Base-by-base conservation (phyloP, 306 rosid species). In the Ormosia semicastrata region DNA sequence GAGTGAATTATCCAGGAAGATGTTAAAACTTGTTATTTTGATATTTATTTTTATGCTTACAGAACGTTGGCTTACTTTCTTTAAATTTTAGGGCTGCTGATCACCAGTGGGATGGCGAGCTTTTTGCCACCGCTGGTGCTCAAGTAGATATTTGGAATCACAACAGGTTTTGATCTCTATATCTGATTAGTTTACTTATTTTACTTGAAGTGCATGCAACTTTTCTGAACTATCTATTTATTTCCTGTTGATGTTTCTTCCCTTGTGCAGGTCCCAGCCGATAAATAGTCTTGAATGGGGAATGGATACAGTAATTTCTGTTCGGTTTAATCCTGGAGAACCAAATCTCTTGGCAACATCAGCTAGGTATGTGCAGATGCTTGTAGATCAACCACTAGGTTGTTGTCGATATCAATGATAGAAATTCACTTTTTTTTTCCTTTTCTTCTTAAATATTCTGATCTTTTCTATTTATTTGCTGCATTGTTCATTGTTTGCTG, bases 61-160 rank as follows among this genome's bases (percentile, higher is more conserved):
- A 9, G 9, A 80, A 50, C 53, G 1, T 12, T 33, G 59, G 29
- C 65, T 49, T 41, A 10, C 77, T 17, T 24, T 24, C 24, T 24
- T 68, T 66, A n/a, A 53, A 73, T 79, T 82, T 37, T 77, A 95
- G 99, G 92, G 93, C 91, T 72, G 96, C 41, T 83, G 99, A 95
- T 89, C 98, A 95, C 70, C 96, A 93, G 81, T 92, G 97, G 98
- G 89, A 92, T 8, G 93, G 88, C 30, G 91, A 91, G 84, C 89
- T 81, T 79, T 95, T 95, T 90, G 99, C 99, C 52, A 95, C 99
- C 4, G 97, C 88, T 75, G 97, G 99, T 56, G 96, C 97, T 37
- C 94, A 91, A 86, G 91, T 95, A 59, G 92, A 92, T 77, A 80
- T 95, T 67, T 95, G 99, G 99, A 94, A 89, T 74, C 97, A 89